Conservation (phyloP, 2,329 filamentous ascomycete genomes). For the Apiospora arundinis region DNA sequence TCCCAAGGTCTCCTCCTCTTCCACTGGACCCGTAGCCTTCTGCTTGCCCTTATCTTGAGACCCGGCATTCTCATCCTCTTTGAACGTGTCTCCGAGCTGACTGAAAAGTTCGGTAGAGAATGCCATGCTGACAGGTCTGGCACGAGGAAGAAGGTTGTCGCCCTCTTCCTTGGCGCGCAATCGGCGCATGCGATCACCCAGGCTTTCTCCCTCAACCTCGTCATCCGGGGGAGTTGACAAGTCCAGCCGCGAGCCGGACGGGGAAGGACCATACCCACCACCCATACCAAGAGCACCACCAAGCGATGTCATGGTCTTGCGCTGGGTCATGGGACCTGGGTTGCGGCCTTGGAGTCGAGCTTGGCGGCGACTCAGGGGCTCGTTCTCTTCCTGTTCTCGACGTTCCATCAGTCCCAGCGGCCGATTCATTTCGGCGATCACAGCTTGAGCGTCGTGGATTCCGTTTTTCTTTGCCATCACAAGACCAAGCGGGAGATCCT, state of each 20-base stretch:
- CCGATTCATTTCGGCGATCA: slow-evolving; percentile 62
- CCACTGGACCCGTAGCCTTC: slow-evolving; percentile 38
- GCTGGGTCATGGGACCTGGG: slow-evolving; percentile 47
- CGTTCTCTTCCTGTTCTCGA: slow-evolving; percentile 88
- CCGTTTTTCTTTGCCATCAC: slow-evolving; percentile 70
- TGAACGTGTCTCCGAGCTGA: slow-evolving; percentile 62
- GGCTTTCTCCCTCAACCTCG: slow-evolving; percentile 68
- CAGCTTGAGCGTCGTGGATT: slow-evolving; percentile 53
- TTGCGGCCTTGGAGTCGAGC: slow-evolving; percentile 74
- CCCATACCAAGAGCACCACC: slow-evolving; percentile 35
- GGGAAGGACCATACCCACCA: slow-evolving; percentile 37
- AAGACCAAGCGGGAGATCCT: slow-evolving; percentile 84
- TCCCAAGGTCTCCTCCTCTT: slow-evolving; percentile 79
- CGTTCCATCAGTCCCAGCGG: slow-evolving; percentile 80
- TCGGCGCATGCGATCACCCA: slow-evolving; percentile 69
- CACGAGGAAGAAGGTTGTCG: slow-evolving; percentile 54
- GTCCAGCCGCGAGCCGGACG: slow-evolving; percentile 33
- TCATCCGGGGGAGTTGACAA: slow-evolving; percentile 47
- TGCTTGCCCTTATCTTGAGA: slow-evolving; percentile 40
- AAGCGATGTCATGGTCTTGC: slow-evolving; percentile 53
- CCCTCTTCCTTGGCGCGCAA: slow-evolving; percentile 63
- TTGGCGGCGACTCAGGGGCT: slow-evolving; percentile 80
- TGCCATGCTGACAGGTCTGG: slow-evolving; percentile 66
- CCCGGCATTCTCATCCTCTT: slow-evolving; percentile 46
- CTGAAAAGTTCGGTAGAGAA: slow-evolving; percentile 74